phyloP scores from a whole-genome alignment of 352 stramenopile genomes.

The Phytophthora fragariae region DNA sequence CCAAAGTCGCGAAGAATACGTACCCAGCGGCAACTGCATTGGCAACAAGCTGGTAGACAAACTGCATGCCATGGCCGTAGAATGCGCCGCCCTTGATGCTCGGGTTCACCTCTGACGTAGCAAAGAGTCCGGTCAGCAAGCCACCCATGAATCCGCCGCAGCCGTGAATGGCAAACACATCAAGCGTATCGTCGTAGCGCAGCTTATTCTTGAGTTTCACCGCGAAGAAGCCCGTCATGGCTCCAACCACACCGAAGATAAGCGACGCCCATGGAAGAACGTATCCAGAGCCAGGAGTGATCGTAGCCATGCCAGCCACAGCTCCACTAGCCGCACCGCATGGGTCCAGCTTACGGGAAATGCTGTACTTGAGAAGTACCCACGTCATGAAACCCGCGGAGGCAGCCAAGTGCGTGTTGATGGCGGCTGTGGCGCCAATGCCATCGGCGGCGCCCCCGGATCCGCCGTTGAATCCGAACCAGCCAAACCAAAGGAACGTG shows the following conservation, averaged over 20 bases:
- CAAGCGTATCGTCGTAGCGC: constrained; percentile 77
- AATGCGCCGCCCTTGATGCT: constrained; percentile 53
- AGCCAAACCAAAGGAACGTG: constrained; percentile 79
- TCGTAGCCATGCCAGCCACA: constrained; percentile 64
- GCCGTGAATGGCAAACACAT: constrained; percentile 77
- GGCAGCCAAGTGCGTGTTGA: constrained; percentile 74
- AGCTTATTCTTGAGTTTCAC: constrained; percentile 69
- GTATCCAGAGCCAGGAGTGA: constrained; percentile 74
- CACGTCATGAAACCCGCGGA: constrained; percentile 71
- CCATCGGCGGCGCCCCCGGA: constrained; percentile 60
- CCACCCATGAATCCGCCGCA: constrained; percentile 63
- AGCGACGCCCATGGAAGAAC: constrained; percentile 66
- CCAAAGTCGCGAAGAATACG: constrained; percentile 62
- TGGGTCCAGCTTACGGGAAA: constrained; percentile 63
- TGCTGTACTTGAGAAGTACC: constrained; percentile 56
- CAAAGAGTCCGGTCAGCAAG: constrained; percentile 70
- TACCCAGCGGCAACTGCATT: constrained; percentile 58
- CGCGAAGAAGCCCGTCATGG: constrained; percentile 49
- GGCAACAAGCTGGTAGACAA: constrained; percentile 57
- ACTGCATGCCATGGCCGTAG: constrained; percentile 52
- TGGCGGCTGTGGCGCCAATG: constrained; percentile 61
- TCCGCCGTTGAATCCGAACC: constrained; percentile 83
- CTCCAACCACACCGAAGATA: constrained; percentile 70
- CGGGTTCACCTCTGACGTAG: constrained; percentile 53
- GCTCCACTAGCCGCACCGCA: constrained; percentile 63